Evolutionary conservation across 108 stramenopile species (phyloP).

Genomic region (Nitzschia inconspicua): DNA sequence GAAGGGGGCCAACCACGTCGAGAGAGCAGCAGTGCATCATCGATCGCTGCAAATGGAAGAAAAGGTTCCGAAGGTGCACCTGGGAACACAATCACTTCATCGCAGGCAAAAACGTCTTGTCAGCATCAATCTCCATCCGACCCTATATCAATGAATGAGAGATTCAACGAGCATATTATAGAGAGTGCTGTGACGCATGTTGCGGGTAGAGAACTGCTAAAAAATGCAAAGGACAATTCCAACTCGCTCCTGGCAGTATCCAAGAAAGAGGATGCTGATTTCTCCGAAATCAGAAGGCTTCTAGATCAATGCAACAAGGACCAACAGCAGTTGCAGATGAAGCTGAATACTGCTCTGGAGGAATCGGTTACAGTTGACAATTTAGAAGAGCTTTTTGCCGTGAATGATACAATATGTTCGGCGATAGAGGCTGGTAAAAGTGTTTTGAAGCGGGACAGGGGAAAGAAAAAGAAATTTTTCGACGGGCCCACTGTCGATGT

Average conservation of each 20-base stretch:
- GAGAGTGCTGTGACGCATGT: neutral
- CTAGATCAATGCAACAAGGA: conserved; percentile 25
- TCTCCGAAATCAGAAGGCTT: neutral
- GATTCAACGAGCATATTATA: neutral
- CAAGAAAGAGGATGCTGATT: conserved; percentile 6
- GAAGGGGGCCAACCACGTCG: too few relatives aligned
- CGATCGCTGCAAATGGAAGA: neutral
- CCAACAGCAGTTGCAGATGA: conserved; percentile 24
- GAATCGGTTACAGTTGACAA: conserved; percentile 20
- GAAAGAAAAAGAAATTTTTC: conserved; percentile 3
- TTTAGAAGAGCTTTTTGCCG: conserved; percentile 28
- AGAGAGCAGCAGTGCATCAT: neutral
- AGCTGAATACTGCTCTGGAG: conserved; percentile 24
- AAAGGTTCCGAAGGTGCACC: neutral
- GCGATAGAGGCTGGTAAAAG: conserved; percentile 27
- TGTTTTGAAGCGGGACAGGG: conserved; percentile 18
- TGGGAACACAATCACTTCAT: neutral
- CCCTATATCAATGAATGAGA: neutral
- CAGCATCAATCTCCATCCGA: neutral
- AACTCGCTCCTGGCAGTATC: neutral
- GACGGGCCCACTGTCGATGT: conserved; percentile 34
- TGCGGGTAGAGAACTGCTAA: neutral
- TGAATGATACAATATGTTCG: conserved; percentile 29
- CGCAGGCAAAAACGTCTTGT: neutral
- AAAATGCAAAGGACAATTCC: conserved; percentile 2